A percentile compares a stretch with the other conserved stretches of the same genome.
phyloP scores from a whole-genome alignment of 345 rosid genomes.

The Cardiospermum halicacabum region DNA sequence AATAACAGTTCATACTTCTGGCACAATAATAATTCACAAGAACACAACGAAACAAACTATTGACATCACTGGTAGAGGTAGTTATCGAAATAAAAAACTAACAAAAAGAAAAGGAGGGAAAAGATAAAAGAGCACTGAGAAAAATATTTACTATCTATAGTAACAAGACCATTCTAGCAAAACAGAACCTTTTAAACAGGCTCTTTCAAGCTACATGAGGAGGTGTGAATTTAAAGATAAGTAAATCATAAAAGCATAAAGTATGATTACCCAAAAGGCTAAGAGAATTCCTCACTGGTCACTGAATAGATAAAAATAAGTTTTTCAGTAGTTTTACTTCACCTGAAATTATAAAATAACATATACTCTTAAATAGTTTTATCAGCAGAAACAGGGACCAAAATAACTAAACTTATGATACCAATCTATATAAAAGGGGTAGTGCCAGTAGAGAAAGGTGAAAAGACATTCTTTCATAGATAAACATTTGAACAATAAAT shows the following conservation, averaged over 20 bases:
- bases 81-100: too few species aligned
- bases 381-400: constrained; percentile 7
- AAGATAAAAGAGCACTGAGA: too few species aligned
- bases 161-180: too few species aligned
- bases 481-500: background rate
- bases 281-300: background rate
- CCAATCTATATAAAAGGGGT: background rate
- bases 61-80: too few species aligned
- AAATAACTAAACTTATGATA: background rate
- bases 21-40: too few species aligned
- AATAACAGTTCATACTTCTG: too few species aligned
- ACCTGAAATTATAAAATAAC: background rate
- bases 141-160: too few species aligned
- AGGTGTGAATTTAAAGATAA: background rate
- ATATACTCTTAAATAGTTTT: constrained; percentile 1
- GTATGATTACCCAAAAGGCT: background rate
- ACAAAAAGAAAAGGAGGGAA: too few species aligned
- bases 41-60: too few species aligned
- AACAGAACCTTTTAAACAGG: too few species aligned
- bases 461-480: background rate
- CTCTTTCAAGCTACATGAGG: too few species aligned
- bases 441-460: background rate
- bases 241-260: background rate
- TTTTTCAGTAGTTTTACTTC: constrained; percentile 2
- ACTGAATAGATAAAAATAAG: background rate